Conservation (phyloP, 2,329 filamentous ascomycete species). For the Aureobasidium pullulans region DNA sequence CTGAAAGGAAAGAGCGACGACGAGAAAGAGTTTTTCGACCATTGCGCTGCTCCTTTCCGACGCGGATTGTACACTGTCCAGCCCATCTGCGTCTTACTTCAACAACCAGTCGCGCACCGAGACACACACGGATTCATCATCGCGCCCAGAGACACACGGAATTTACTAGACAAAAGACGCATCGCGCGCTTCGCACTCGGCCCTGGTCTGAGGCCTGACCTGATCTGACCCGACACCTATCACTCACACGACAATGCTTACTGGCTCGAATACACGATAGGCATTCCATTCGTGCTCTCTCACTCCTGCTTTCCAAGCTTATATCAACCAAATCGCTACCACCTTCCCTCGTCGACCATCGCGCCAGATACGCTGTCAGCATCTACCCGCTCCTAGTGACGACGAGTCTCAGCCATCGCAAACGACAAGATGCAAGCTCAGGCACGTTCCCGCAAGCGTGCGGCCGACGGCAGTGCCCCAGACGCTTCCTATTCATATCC, state of each 20-base stretch:
- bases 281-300: neutral
- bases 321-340: constrained; percentile 3
- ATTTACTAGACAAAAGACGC: constrained; percentile 3
- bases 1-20: neutral
- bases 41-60: neutral
- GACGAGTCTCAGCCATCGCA: constrained; percentile 1
- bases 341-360: neutral
- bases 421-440: constrained; percentile 14
- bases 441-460: constrained; percentile 53
- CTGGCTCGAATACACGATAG: neutral
- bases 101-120: neutral
- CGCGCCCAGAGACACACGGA: constrained; percentile 8
- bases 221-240: neutral
- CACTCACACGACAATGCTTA: neutral
- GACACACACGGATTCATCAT: neutral
- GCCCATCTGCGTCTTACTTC: neutral
- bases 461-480: constrained; percentile 49
- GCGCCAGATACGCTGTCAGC: neutral
- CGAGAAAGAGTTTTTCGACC: constrained; percentile 9
- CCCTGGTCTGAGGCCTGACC: neutral
- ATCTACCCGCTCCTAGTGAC: neutral
- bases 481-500: constrained; percentile 45
- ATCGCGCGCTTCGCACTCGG: neutral
- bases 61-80: neutral
- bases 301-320: neutral